A percentile compares a stretch with the other conserved stretches of the same genome.
These are phyloP conservation scores for Isabelozyma pseudorhagii DNA, from an alignment of 805 yeast genomes.

Conservation along the genomic window DNA sequence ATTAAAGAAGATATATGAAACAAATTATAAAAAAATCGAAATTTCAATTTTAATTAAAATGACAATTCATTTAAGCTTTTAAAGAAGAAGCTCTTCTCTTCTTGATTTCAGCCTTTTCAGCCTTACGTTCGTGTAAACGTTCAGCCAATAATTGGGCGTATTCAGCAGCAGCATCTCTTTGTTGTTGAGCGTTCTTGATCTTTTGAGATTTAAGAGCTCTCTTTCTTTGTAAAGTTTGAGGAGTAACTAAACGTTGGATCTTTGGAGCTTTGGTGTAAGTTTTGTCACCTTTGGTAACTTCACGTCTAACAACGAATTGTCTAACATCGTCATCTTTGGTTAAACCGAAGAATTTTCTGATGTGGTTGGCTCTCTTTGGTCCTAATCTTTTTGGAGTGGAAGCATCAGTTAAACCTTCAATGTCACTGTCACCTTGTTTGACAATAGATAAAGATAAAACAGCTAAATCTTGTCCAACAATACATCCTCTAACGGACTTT, in stretches of 20 bases:
- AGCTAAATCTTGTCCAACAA: constrained; percentile 95
- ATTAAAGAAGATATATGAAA: constrained; percentile 1
- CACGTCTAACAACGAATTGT: constrained; percentile 94
- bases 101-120: constrained; percentile 96
- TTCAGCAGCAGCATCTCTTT: constrained; percentile 99
- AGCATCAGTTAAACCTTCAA: constrained; percentile 92
- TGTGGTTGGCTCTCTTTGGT: constrained; percentile 99
- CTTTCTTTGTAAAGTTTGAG: constrained; percentile 99
- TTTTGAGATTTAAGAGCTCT: constrained; percentile 92
- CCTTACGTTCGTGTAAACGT: constrained; percentile 97
- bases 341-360: constrained; percentile 99
- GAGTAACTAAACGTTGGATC: constrained; percentile 99
- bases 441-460: constrained; percentile 89
- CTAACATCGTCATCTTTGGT: constrained; percentile 91
- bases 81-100: constrained; percentile 99
- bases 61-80: constrained; percentile 59
- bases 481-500: constrained; percentile 99
- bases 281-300: constrained; percentile 96
- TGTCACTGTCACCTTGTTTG: constrained; percentile 96
- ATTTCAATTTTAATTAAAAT: neutral
- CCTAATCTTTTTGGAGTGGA: constrained; percentile 99
- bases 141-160: constrained; percentile 98
- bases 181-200: constrained; percentile 95
- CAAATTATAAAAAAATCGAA: neutral
- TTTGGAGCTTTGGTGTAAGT: constrained; percentile 99